These are phyloP conservation scores for Fusarium sp. DNA, from an alignment of 2,329 filamentous ascomycete genomes.

Conservation along the genomic window DNA sequence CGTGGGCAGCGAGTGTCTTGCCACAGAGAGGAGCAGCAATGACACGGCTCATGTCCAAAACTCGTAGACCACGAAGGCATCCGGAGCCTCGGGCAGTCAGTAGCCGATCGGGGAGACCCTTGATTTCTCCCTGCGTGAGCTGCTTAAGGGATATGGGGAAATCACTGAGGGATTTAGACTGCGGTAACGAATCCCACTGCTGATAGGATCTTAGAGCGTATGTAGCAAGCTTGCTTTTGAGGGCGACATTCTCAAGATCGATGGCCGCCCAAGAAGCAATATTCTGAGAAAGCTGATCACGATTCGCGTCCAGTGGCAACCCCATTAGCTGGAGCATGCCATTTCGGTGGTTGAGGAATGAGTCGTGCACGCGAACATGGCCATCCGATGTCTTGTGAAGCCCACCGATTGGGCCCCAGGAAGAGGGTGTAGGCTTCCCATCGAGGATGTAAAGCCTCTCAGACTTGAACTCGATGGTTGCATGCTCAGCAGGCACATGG, in stretches of 20 bases:
- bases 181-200: slow-evolving; percentile 64
- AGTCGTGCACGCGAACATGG: slow-evolving; percentile 66
- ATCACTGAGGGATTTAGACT: slow-evolving; percentile 56
- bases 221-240: slow-evolving; percentile 56
- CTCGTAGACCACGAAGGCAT: slow-evolving; percentile 70
- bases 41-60: slow-evolving; percentile 78
- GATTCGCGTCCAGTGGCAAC: slow-evolving; percentile 47
- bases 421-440: slow-evolving; percentile 47
- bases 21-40: slow-evolving; percentile 78
- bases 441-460: slow-evolving; percentile 62
- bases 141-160: slow-evolving; percentile 60
- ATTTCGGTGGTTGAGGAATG: slow-evolving; percentile 62
- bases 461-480: slow-evolving; percentile 64
- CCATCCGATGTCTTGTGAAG: slow-evolving; percentile 64
- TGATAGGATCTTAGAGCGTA: slow-evolving; percentile 61
- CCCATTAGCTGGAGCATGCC: slow-evolving; percentile 59
- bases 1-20: slow-evolving; percentile 76
- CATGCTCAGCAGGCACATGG: slow-evolving; percentile 58
- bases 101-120: not conserved
- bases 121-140: slow-evolving; percentile 37
- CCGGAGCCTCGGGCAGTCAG: not conserved
- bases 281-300: slow-evolving; percentile 53
- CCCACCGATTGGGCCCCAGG: slow-evolving; percentile 61
- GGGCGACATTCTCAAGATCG: slow-evolving; percentile 61
- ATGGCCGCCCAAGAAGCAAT: slow-evolving; percentile 56